These are phyloP conservation scores for Laguncularia racemosa DNA, from an alignment of 345 rosid genomes.

Conservation along the genomic window DNA sequence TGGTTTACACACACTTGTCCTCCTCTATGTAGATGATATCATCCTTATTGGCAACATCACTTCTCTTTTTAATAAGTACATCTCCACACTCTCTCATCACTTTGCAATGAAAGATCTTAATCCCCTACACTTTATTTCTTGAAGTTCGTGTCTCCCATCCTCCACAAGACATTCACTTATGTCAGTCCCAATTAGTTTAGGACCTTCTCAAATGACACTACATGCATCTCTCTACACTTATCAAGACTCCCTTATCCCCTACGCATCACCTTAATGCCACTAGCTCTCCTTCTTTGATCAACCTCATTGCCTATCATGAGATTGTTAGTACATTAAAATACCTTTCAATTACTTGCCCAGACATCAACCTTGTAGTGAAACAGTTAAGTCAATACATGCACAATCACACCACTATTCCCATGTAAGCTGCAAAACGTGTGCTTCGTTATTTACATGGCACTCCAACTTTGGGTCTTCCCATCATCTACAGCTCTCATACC, in stretches of 20 bases:
- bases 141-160: background rate
- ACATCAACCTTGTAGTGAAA: too few relatives aligned
- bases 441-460: background rate
- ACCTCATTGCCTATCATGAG: too few relatives aligned
- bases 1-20: background rate
- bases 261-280: too few relatives aligned
- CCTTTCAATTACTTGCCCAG: too few relatives aligned
- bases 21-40: constrained; percentile 1
- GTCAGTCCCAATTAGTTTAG: background rate
- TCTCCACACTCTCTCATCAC: background rate
- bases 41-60: background rate
- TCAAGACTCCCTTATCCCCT: too few relatives aligned
- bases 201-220: too few relatives aligned
- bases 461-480: background rate
- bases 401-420: too few relatives aligned
- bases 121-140: background rate
- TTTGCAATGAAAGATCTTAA: background rate
- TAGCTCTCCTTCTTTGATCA: too few relatives aligned
- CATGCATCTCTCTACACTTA: too few relatives aligned
- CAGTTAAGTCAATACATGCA: too few relatives aligned
- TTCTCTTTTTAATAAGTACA: background rate
- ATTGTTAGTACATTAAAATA: too few relatives aligned
- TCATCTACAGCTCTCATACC: background rate
- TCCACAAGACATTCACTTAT: background rate
- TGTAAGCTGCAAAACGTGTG: background rate